These are phyloP conservation scores for Tetradesmus obliquus DNA, from an alignment of 139 green algal genomes.

Conservation along the genomic window DNA sequence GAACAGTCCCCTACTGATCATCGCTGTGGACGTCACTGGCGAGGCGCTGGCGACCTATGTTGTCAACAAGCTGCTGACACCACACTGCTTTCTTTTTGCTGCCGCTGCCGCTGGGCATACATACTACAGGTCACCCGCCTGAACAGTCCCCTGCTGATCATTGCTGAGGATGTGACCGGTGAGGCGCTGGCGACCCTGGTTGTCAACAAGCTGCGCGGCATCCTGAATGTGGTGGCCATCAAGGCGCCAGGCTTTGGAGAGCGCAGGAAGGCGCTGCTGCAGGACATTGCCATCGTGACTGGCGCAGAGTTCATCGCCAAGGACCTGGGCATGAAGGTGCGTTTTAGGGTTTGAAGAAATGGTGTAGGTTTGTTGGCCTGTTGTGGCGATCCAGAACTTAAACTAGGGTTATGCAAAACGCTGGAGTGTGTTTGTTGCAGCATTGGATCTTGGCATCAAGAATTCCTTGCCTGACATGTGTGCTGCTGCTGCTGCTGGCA, in stretches of 20 bases:
- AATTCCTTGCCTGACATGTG: not conserved
- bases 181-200: slow-evolving; percentile 98
- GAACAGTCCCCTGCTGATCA: slow-evolving; percentile 93
- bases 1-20: slow-evolving; percentile 92
- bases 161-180: slow-evolving; percentile 95
- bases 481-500: not conserved
- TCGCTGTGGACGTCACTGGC: slow-evolving; percentile 94
- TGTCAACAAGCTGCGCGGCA: slow-evolving; percentile 99
- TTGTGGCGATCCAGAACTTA: too few relatives aligned
- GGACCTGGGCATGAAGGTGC: slow-evolving; percentile 76
- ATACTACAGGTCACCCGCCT: slow-evolving; percentile 65
- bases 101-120: slow-evolving; percentile 22
- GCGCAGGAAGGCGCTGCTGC: slow-evolving; percentile 97
- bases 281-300: slow-evolving; percentile 97
- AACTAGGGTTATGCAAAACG: too few relatives aligned
- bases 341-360: not conserved
- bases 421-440: too few relatives aligned
- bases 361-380: too few relatives aligned
- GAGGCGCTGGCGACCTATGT: slow-evolving; percentile 98
- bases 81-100: not conserved
- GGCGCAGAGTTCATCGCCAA: slow-evolving; percentile 97
- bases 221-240: slow-evolving; percentile 95
- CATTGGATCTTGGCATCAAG: too few relatives aligned
- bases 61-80: slow-evolving; percentile 95
- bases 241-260: slow-evolving; percentile 99